Evolutionary conservation across 495 filamentous ascomycete genomes (phyloP), one percentile per base, ranked within the genome.

Genomic region (Hypoxylon cercidicola): DNA sequence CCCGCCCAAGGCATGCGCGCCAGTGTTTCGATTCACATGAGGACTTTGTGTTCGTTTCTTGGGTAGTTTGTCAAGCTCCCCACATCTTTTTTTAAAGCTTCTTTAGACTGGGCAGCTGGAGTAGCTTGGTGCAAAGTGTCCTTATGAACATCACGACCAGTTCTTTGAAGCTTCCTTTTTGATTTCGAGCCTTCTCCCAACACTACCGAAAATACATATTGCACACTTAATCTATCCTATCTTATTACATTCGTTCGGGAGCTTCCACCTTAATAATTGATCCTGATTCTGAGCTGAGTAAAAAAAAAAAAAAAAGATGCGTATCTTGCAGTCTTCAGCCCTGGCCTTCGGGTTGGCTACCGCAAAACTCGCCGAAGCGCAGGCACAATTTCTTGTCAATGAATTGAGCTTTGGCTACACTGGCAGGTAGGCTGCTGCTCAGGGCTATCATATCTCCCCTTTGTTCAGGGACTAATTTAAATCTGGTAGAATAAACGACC

Each of bases 401-500:
- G 84, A 88, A 77, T 76, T 88, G 82, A 93, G 90, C 72, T 97
- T 97, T 73, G 93, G 93, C 16, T 85, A 89, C 68, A 84, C 84
- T 52, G 76, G 79, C 48, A 88, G 82, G 89, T 91, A 79, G 56
- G 81, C 69, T 32, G 20, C 49, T 35, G 21, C 10, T 5, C 44
- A 55, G 6, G 37, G 16, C 20, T 15, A 9, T 25, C 34, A 66
- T 69, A 15, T 47, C 68, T 52, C 72, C 71, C 11, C 3, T 45
- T 45, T 46, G 21, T 10, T 16, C 19, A 3, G 6, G 35, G 37
- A 45, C 66, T 69, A 16, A 69, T 54, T 11, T 18, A 43, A 47
- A 11, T 21, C 11, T 49, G 13, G 18, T 50, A 64, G 81, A 65
- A 78, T 83, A 77, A 75, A 74, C 44, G 71, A 77, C 70, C 61